Conservation (phyloP, 805 yeast species). For the Metschnikowia santaceciliae region DNA sequence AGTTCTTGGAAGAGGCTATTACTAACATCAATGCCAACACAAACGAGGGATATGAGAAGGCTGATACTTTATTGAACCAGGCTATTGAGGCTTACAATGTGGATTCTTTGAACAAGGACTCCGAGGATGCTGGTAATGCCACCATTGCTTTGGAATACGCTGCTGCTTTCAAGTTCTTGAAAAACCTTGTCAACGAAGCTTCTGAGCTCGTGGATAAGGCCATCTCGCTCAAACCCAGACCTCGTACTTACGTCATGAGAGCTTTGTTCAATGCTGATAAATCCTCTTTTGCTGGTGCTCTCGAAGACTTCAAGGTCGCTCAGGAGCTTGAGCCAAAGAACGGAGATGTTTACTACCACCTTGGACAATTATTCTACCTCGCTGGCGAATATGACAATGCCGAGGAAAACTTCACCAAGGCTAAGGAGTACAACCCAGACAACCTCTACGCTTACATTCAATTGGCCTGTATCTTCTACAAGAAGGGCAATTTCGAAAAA, state of each 20-base stretch:
- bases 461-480: constrained; percentile 87
- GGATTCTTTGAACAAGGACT: constrained; percentile 27
- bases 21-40: constrained; percentile 49
- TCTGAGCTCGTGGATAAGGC: constrained; percentile 62
- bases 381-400: constrained; percentile 74
- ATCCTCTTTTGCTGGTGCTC: constrained; percentile 57
- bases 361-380: constrained; percentile 87
- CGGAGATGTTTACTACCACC: constrained; percentile 87
- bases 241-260: constrained; percentile 76
- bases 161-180: constrained; percentile 81
- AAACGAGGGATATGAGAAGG: constrained; percentile 57
- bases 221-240: constrained; percentile 64
- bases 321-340: constrained; percentile 61
- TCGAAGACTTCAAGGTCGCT: constrained; percentile 67
- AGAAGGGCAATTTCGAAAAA: constrained; percentile 57
- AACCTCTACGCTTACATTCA: constrained; percentile 88
- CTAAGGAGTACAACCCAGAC: constrained; percentile 66
- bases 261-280: constrained; percentile 82
- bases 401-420: constrained; percentile 65
- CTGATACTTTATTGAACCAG: constrained; percentile 54
- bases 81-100: constrained; percentile 49
- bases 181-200: constrained; percentile 66
- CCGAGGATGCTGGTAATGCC: constrained; percentile 41
- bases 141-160: constrained; percentile 77
- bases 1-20: constrained; percentile 62